Evolutionary conservation across 352 stramenopile genomes (phyloP).

Genomic region (Pythium graminicola): DNA sequence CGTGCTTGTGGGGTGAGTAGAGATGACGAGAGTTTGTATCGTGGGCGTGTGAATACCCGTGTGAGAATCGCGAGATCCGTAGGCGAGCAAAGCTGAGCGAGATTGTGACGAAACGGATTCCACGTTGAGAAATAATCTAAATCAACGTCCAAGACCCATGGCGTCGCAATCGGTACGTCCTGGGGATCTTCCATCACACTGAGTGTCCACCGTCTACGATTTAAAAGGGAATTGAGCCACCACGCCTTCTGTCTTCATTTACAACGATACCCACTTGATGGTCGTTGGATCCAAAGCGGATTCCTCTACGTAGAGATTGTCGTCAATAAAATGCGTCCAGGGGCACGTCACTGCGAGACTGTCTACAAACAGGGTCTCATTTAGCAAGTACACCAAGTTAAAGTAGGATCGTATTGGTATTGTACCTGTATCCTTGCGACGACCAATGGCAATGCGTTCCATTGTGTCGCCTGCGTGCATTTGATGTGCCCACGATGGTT

Average conservation of each 20-base stretch:
- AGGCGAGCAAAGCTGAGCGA: slow-evolving; percentile 23
- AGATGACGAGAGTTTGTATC: slow-evolving; percentile 29
- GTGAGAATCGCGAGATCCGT: slow-evolving; percentile 18
- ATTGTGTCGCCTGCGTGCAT: slow-evolving; percentile 19
- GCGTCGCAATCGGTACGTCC: background rate
- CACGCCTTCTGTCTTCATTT: no score
- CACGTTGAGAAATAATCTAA: slow-evolving; percentile 89
- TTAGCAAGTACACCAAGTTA: no score
- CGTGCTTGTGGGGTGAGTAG: slow-evolving; percentile 23
- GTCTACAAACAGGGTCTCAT: slow-evolving; percentile 4
- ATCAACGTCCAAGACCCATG: slow-evolving; percentile 77
- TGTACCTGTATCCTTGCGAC: slow-evolving; percentile 8
- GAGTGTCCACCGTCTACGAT: slow-evolving; percentile 31
- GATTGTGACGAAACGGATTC: slow-evolving; percentile 74
- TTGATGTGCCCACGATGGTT: slow-evolving; percentile 72
- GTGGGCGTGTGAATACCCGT: slow-evolving; percentile 34
- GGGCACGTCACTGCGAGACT: slow-evolving; percentile 49
- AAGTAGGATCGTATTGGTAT: background rate
- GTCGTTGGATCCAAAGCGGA: slow-evolving; percentile 30
- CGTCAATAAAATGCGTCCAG: slow-evolving; percentile 65
- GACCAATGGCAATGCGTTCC: slow-evolving; percentile 17
- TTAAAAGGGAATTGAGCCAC: background rate
- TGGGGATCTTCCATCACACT: slow-evolving; percentile 10
- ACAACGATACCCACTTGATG: slow-evolving; percentile 24
- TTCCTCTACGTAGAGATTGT: slow-evolving; percentile 44